Conservation (phyloP, 352 stramenopile species). For the Phytophthora ohioensis region DNA sequence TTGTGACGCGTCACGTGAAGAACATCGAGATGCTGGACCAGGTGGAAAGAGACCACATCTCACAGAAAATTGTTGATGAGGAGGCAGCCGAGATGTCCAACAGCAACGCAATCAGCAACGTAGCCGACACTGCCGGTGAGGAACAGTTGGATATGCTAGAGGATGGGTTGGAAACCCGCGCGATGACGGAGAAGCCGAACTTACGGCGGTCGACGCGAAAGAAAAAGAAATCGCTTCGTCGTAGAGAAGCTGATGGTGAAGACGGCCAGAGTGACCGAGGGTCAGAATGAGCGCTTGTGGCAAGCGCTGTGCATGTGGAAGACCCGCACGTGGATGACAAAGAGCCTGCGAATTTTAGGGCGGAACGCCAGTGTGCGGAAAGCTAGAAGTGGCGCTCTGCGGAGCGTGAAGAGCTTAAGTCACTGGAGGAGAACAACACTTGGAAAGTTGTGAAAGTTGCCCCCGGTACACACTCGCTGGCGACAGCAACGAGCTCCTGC, state of each 20-base stretch:
- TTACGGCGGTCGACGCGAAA: neutral
- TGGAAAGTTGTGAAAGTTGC: constrained; percentile 3
- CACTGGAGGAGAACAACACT: constrained; percentile 24
- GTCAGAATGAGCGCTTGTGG: neutral
- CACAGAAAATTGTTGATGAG: too few species aligned
- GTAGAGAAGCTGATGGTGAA: neutral
- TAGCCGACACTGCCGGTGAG: too few species aligned
- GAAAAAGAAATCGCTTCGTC: constrained; percentile 8
- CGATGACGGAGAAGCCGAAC: constrained; percentile 14
- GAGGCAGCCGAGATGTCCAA: too few species aligned
- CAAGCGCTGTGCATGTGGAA: neutral
- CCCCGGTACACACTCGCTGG: neutral
- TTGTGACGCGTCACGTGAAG: constrained; percentile 4
- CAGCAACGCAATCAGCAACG: too few species aligned
- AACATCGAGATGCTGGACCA: constrained; percentile 14
- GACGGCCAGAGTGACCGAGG: neutral
- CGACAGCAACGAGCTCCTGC: neutral
- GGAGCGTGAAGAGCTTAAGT: constrained; percentile 4
- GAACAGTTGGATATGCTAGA: too few species aligned
- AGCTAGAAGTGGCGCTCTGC: neutral
- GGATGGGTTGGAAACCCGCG: too few species aligned
- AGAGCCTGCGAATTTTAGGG: neutral
- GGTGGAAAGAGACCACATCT: neutral
- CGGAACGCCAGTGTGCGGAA: neutral
- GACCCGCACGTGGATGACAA: neutral